Percentiles rank a stretch among this genome's conserved stretches.
These are phyloP conservation scores for Aspergillus hortae DNA, from an alignment of 2,329 filamentous ascomycete genomes.

Conservation along the genomic window DNA sequence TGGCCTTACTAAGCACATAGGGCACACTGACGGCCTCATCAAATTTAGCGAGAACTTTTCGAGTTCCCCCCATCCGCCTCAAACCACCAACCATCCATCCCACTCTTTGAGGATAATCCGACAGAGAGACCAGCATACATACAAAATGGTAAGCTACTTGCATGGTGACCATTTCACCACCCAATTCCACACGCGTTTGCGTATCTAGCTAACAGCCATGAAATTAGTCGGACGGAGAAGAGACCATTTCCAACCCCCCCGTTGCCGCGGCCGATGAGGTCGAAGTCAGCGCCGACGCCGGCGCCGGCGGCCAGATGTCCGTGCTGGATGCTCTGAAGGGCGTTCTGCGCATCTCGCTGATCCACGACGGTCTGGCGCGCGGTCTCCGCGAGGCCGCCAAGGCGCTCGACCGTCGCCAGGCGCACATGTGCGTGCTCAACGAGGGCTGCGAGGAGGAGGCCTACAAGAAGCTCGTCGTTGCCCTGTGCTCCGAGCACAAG, in stretches of 20 bases:
- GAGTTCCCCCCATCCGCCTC: neutral
- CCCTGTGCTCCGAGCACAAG: constrained; percentile 99
- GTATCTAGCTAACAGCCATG: neutral
- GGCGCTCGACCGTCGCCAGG: constrained; percentile 96
- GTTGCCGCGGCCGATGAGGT: constrained; percentile 76
- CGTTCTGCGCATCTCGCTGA: constrained; percentile 95
- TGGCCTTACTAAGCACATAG: neutral
- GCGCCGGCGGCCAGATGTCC: constrained; percentile 72
- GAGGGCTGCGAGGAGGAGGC: constrained; percentile 99
- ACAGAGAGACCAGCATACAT: constrained; percentile 37
- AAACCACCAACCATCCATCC: constrained; percentile 18
- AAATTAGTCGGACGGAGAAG: constrained; percentile 98
- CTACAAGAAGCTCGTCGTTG: constrained; percentile 99
- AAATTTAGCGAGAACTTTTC: constrained; percentile 26
- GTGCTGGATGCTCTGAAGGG: constrained; percentile 98
- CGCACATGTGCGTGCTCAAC: constrained; percentile 99
- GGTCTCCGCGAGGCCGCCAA: constrained; percentile 98
- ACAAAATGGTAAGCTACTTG: constrained; percentile 41
- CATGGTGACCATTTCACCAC: neutral
- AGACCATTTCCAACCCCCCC: constrained; percentile 72
- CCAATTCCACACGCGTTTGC: neutral
- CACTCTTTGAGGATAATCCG: constrained; percentile 55
- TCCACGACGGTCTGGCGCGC: constrained; percentile 98
- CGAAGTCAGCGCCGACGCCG: constrained; percentile 88
- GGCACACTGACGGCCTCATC: constrained; percentile 5